Percentiles rank a stretch among this genome's conserved stretches.
phyloP scores from a whole-genome alignment of 2,329 filamentous ascomycete species.

The Teratosphaeria destructans region DNA sequence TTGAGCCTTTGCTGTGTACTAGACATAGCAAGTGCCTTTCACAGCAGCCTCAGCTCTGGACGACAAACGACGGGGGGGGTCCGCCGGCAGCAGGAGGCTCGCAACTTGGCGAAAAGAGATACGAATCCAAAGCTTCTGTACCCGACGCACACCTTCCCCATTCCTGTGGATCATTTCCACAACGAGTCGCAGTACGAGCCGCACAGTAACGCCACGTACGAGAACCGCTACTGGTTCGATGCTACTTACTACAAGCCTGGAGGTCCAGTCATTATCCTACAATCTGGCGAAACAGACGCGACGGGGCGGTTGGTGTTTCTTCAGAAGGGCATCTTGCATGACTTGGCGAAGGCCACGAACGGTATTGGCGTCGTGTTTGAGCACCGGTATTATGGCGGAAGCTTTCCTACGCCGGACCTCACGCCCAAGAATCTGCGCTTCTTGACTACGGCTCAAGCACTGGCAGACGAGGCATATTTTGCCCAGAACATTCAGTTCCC shows the following conservation, averaged over 20 bases:
- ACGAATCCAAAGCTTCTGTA: constrained; percentile 31
- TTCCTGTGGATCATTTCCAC: constrained; percentile 69
- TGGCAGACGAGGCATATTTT: constrained; percentile 76
- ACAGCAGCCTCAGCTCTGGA: not conserved
- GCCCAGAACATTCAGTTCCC: constrained; percentile 60
- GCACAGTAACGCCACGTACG: constrained; percentile 57
- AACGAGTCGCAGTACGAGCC: constrained; percentile 70
- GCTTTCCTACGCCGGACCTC: constrained; percentile 58
- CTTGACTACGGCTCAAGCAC: constrained; percentile 69
- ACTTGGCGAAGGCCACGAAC: constrained; percentile 58
- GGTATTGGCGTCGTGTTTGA: constrained; percentile 74
- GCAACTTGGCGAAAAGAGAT: constrained; percentile 1
- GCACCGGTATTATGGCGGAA: constrained; percentile 77
- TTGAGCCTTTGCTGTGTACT: not conserved
- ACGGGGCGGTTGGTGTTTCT: constrained; percentile 56
- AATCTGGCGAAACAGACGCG: constrained; percentile 59
- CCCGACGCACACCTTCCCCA: constrained; percentile 37
- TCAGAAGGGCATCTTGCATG: constrained; percentile 65
- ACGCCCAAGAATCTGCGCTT: constrained; percentile 64
- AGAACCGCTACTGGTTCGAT: constrained; percentile 76
- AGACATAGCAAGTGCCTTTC: not conserved
- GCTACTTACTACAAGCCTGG: constrained; percentile 62
- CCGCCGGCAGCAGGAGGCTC: not conserved
- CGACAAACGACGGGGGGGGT: not conserved
- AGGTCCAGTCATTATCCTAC: constrained; percentile 70